These are phyloP conservation scores for Neofusicoccum sp. DNA, from an alignment of 2,329 filamentous ascomycete genomes.

Conservation along the genomic window DNA sequence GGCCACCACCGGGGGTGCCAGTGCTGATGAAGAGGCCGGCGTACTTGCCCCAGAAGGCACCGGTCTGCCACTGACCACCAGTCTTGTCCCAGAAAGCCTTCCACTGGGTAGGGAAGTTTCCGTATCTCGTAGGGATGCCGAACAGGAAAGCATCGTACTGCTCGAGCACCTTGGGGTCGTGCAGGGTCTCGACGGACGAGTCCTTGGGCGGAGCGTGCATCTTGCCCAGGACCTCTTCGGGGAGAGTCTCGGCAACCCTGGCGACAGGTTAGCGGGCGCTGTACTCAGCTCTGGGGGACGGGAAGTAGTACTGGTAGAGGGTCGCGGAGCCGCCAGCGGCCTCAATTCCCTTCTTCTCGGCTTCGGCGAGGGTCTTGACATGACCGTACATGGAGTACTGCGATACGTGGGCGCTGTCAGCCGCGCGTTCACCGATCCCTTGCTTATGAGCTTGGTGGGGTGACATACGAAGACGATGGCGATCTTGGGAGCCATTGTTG, in stretches of 20 bases:
- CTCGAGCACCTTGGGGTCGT: conserved; percentile 62
- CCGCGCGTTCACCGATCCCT: not conserved
- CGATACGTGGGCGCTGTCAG: conserved; percentile 2
- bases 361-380: conserved; percentile 77
- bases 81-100: conserved; percentile 91
- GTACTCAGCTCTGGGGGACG: not conserved
- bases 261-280: conserved; percentile 13
- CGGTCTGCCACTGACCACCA: conserved; percentile 76
- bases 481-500: conserved; percentile 79
- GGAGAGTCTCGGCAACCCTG: conserved; percentile 80
- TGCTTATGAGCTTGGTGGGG: not conserved
- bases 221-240: conserved; percentile 78
- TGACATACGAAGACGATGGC: conserved; percentile 83
- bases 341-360: conserved; percentile 87
- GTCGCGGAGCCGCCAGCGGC: conserved; percentile 79
- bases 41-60: conserved; percentile 81
- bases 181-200: conserved; percentile 60
- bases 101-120: conserved; percentile 96
- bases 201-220: conserved; percentile 85
- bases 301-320: conserved; percentile 68
- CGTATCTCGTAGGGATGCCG: conserved; percentile 93
- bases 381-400: conserved; percentile 96
- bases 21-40: conserved; percentile 89
- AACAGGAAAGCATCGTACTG: conserved; percentile 86
- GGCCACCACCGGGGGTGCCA: conserved; percentile 80